Base-by-base conservation (phyloP, 1,284 basidiomycete species). In the Trametes versicolor region DNA sequence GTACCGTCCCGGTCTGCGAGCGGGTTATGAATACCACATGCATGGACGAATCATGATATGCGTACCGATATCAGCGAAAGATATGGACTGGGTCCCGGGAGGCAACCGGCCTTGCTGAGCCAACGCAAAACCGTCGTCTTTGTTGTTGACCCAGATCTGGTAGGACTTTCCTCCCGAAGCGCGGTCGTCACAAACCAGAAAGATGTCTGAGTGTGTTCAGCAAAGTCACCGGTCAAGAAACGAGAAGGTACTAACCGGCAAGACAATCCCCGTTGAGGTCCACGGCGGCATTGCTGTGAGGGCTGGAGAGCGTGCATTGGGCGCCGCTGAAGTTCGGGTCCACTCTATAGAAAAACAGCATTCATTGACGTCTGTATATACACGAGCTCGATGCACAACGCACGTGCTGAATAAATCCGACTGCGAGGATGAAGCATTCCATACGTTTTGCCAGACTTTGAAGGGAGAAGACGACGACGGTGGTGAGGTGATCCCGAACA, bases 201-300 rank as follows among this genome's bases (percentile, higher is more conserved):
- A 97, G 4, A 99, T 79, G 73, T 99, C 97, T 90, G 73, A 19
- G 62, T 34, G 2, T 3, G 2, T 21, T 58, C 17, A 49, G 43
- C 21, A 21, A 45, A 1, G 61, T 15, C 71, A 66, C 23, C 45
- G 41, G 48, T 10, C 34, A 41, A 10, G 37, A 19, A 34, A 37
- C 21, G 47, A 19, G 23, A 51, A 25, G 19, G 23, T 21, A 9
- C 83, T 50, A 57, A 92, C 94, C 94, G 66, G 96, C 95, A 7
- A 98, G 83, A 77, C 98, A 99, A 77, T 99, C 97, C 15, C 97
- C 97, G 70, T 99, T 90, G 54, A 99, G 80, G 75, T 99, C 97
- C 19, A 99, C 86, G n/a, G 96, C 93, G 0, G 96, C 96, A 75
- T 96, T 98, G 75, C 93, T 96, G 76, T 99, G 98, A 0, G 97